Evolutionary conservation across 2,329 filamentous ascomycete species (phyloP), one percentile per base, ranked within the genome.

Genomic region (Penicillium sp.): DNA sequence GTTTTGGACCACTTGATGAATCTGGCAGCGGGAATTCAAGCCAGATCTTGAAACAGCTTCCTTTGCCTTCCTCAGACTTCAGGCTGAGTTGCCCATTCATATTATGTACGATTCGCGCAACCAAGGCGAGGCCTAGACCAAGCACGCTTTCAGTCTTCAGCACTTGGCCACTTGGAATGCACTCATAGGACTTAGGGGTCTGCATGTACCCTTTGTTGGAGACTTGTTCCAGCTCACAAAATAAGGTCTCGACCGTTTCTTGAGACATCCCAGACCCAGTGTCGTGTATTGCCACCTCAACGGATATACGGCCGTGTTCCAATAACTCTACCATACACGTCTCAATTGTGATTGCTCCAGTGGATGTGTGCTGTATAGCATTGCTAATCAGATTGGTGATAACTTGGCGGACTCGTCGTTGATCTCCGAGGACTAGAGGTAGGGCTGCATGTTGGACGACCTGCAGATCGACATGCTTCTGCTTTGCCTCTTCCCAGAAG

Each of bases 61-160:
- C 91, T 62, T 86, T 87, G 2, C 87, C 88, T 68, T 87, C 81
- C 63, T 93, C 89, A 0, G 91, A 95, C 64, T 92, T 94, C 2
- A 96, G 73, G 4, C 90, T 84, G 35, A 96, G 72, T 65, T 95
- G 91, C 0, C 91, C 91, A 58, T 93, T 87, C 89, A 95, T 94
- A 64, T 92, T 96, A 14, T 86, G 83, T 19, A 96, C 80, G 29
- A 90, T 89, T 39, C 91, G 84, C 13, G 89, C 89, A 19, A 96
- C 91, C 7, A 95, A 80, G 0, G 91, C 91, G 7, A 96, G 79
- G 0, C 91, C 91, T 7, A 96, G 81, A 0, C 91, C 91, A 1
- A 95, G 74, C 0, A 84, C 84, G 19, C 76, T 74, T 49, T 75
- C 75, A 3, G 61, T 61, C 4, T 64, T 58, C 9, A 69, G 61